Evolutionary conservation across 352 stramenopile genomes (phyloP), one percentile per base, ranked within the genome.

Genomic region (Phytopythium aichiense): DNA sequence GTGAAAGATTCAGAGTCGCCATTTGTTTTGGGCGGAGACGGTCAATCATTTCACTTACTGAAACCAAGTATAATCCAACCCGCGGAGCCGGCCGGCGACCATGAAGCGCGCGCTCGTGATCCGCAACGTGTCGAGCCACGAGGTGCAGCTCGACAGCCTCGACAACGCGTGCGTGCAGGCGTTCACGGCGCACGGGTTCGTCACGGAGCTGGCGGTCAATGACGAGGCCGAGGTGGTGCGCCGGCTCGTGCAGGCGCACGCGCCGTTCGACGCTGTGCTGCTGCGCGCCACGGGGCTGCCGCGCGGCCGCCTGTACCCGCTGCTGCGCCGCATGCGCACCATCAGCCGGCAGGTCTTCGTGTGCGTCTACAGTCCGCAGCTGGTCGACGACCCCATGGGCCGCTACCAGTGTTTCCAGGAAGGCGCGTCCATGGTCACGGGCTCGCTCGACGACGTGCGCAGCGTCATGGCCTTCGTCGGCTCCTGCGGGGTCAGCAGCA

Each of bases 21-120:
- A 40, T 8, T 38, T 2, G 22, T 46, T n/a, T 7, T n/a, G 40
- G 0, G 37, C 37, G 9, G 35, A 40, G 37, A 43, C 35, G 9
- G 12, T 15, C 35, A 40, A 16, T 40, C 20, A 49, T 49, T 45
- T 49, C 9, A n/a, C 42, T 23, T 23, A 49, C 20, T 49, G n/a
- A 16, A n/a, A 22, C 48, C 48, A 54, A 22, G 23, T 54, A 9
- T 22, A 53, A 20, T 50, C 15, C n/a, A 23, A 25, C 57, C 20
- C 33, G 20, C 28, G 28, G 28, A 22, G 4, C 25, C 18, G 25
- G 28, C 2, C 6, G 33, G 1, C 23, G 20, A 51, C 2, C 12
- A 92, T 92, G 83, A 92, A 92, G 77, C 77, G 81, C 8, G 83
- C 76, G 61, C 71, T 92, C 9, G 77, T 92, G 68, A 89, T 92